A percentile compares a stretch with the other conserved stretches of the same genome.
phyloP scores from a whole-genome alignment of 2,329 filamentous ascomycete genomes.

The Nigrospora sphaerica region DNA sequence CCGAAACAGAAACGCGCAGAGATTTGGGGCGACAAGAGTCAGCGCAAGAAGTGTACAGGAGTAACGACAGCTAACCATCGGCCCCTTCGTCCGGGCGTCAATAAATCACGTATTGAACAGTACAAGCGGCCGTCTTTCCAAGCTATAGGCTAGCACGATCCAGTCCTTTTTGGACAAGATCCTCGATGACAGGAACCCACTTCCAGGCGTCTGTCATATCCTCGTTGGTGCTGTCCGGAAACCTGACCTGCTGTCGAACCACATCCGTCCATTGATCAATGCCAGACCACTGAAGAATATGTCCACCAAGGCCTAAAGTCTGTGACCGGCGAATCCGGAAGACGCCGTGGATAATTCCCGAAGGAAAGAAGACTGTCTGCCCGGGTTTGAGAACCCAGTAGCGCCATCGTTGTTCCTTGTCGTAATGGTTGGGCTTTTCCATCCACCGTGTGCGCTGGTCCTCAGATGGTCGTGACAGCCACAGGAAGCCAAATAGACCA shows the following conservation, averaged over 20 bases:
- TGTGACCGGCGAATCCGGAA: slow-evolving; percentile 18
- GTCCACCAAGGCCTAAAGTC: slow-evolving; percentile 24
- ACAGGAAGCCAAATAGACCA: slow-evolving; percentile 18
- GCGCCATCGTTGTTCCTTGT: slow-evolving; percentile 19
- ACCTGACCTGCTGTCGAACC: slow-evolving; percentile 17
- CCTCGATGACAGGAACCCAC: not conserved
- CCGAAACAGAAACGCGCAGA: too few species aligned
- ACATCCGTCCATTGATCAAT: slow-evolving; percentile 21
- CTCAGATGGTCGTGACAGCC: slow-evolving; percentile 19
- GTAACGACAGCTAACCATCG: too few species aligned
- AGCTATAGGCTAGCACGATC: not conserved
- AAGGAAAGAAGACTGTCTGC: slow-evolving; percentile 25
- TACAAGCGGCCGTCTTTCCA: too few species aligned
- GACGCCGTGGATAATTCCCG: slow-evolving; percentile 26
- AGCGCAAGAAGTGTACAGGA: too few species aligned
- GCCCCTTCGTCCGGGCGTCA: too few species aligned
- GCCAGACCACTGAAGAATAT: slow-evolving; percentile 25
- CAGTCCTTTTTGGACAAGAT: not conserved
- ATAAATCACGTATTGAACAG: too few species aligned
- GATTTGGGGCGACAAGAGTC: too few species aligned
- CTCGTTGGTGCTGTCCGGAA: slow-evolving; percentile 21
- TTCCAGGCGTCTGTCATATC: slow-evolving; percentile 10
- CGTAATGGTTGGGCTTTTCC: slow-evolving; percentile 8
- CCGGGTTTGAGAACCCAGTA: slow-evolving; percentile 23
- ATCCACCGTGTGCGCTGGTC: slow-evolving; percentile 17